A percentile compares a stretch with the other conserved stretches of the same genome.
Evolutionary conservation across 371 early-diverging fungal species (phyloP).

Genomic region (Paraphysoderma sedebokerense): DNA sequence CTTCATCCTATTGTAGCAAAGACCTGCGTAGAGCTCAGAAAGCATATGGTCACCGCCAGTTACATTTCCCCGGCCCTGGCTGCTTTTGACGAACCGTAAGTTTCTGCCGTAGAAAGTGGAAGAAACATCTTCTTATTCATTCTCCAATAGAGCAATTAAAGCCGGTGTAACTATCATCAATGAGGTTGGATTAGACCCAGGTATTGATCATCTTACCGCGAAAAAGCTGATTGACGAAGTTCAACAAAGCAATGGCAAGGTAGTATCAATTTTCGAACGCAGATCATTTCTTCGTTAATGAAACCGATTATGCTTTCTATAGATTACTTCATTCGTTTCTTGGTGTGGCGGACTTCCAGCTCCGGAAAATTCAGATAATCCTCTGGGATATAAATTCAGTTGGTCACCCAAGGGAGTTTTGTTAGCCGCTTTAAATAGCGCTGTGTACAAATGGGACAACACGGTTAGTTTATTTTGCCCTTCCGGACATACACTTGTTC

Average conservation of each 20-base stretch:
- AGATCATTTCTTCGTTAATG: background rate
- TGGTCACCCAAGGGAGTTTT: slow-evolving; percentile 95
- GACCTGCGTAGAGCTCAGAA: slow-evolving; percentile 55
- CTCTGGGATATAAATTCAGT: slow-evolving; percentile 96
- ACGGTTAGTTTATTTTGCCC: slow-evolving; percentile 26
- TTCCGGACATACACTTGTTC: background rate
- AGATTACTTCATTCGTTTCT: slow-evolving; percentile 68
- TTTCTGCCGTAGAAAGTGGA: slow-evolving; percentile 2
- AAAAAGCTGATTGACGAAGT: slow-evolving; percentile 73
- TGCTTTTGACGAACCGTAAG: slow-evolving; percentile 56
- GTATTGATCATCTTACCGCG: slow-evolving; percentile 85
- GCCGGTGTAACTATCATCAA: slow-evolving; percentile 72
- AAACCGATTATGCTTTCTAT: slow-evolving; percentile 1
- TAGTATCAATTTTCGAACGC: slow-evolving; percentile 5
- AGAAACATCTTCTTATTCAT: background rate
- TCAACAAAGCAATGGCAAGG: slow-evolving; percentile 71
- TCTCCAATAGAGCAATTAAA: slow-evolving; percentile 30
- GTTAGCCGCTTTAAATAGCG: slow-evolving; percentile 81
- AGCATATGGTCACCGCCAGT: slow-evolving; percentile 75
- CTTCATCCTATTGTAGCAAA: slow-evolving; percentile 73
- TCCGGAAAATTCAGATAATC: slow-evolving; percentile 91
- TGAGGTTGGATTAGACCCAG: slow-evolving; percentile 89
- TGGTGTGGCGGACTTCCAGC: slow-evolving; percentile 98
- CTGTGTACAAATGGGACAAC: slow-evolving; percentile 72
- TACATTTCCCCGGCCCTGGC: slow-evolving; percentile 81